Evolutionary conservation across 1,139 yeast genomes (phyloP).

Genomic region (Suhomyces coccinellae): DNA sequence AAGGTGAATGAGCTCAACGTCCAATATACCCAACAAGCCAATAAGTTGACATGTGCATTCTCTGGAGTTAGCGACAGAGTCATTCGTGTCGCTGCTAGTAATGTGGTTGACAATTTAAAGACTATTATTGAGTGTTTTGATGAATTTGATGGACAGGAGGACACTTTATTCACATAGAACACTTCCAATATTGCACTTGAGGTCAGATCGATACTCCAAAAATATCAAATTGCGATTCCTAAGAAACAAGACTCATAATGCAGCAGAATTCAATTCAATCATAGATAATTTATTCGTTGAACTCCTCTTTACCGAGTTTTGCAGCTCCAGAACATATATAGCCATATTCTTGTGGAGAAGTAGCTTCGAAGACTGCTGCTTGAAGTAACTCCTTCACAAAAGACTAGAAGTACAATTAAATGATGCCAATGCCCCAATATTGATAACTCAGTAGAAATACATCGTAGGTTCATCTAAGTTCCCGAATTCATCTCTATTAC

Average conservation of each 20-base stretch:
- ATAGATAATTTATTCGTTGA: too few species aligned
- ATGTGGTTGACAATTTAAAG: slow-evolving; percentile 62
- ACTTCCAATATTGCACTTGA: too few species aligned
- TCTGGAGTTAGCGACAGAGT: slow-evolving; percentile 62
- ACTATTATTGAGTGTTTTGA: slow-evolving; percentile 69
- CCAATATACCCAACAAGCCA: slow-evolving; percentile 31
- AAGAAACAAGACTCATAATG: too few species aligned
- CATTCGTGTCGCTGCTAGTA: slow-evolving; percentile 69
- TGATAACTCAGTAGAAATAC: neutral
- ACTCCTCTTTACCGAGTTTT: too few species aligned
- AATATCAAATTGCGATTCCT: too few species aligned
- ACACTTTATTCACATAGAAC: slow-evolving; percentile 16
- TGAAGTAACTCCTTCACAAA: too few species aligned
- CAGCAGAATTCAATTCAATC: too few species aligned
- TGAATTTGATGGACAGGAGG: slow-evolving; percentile 50
- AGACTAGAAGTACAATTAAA: neutral
- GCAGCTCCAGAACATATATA: too few species aligned
- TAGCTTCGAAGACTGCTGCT: neutral
- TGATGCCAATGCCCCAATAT: neutral
- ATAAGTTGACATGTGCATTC: slow-evolving; percentile 43
- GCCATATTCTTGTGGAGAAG: too few species aligned
- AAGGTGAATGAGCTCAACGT: slow-evolving; percentile 61
- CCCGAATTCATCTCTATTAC: neutral
- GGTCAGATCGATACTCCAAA: neutral
- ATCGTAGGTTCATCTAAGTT: neutral